Base-by-base conservation (phyloP, 179 eudicot species). In the Monotropa hypopitys region DNA sequence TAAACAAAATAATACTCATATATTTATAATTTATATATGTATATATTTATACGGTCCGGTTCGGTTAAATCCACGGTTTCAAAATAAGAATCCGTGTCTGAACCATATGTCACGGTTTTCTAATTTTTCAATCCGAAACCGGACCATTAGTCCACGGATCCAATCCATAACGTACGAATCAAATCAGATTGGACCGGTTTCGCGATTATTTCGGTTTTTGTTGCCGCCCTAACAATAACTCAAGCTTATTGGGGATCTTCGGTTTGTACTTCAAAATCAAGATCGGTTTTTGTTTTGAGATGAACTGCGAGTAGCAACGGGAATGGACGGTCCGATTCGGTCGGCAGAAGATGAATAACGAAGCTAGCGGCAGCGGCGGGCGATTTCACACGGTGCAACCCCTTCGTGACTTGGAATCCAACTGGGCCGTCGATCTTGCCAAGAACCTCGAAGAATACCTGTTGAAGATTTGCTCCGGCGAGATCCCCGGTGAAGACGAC, bases 351-450 rank as follows among this genome's bases (percentile, higher is more conserved):
- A 88, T 88, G 91, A 76, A 76, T 77, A 80, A 62, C 63, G 80
- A 82, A 18, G 73, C 72, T 12, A 23, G 32, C 47, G 54, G 45
- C 12, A 30, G 69, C n/a, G 59, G 77, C 46, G 78, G 77, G 18
- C 66, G 84, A 57, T 63, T 93, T 66, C 90, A 86, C 45, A 73
- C 82, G 35, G 89, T 92, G 11, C 94, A 88, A 82, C 91, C 97
- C 2, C 91, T 72, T 51, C 87, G 98, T 15, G 97, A 94, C 71
- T 85, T 92, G 18, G 89, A 92, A 67, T 90, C 96, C 7, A 94
- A 94, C 81, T 90, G 97, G 97, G 89, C 82, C n/a, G 97, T 94
- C 12, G 97, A 94, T 86, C 90, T 95, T 72, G 91, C 92, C 2
- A 89, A 91, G 80, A 91, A 87, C 61, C 93, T 95, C 32, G 97